These are phyloP conservation scores for Leishmania major DNA, from an alignment of 208 protist genomes.

Conservation along the genomic window DNA sequence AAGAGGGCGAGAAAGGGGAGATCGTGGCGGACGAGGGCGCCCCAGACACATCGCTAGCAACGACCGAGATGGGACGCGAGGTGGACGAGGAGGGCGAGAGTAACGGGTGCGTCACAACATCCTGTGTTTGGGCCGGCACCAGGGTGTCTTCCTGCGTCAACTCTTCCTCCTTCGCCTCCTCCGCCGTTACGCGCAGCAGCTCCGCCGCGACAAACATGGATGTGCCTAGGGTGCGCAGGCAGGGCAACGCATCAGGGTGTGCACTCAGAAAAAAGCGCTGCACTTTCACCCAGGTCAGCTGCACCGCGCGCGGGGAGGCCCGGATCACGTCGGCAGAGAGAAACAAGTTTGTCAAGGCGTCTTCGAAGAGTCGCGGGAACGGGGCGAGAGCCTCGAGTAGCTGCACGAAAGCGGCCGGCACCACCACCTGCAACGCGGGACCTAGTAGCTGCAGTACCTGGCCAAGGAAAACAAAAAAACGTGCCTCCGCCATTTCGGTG, in stretches of 20 bases:
- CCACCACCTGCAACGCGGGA: constrained; percentile 25
- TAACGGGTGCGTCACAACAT: not conserved
- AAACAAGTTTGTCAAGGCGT: constrained; percentile 74
- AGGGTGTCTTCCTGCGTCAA: not conserved
- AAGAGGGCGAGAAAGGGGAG: not conserved
- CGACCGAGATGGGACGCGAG: not conserved
- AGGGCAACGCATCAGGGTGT: constrained; percentile 32
- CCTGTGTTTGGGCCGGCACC: not conserved
- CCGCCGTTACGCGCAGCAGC: constrained; percentile 29
- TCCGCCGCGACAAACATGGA: constrained; percentile 65
- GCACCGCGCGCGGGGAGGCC: constrained; percentile 46
- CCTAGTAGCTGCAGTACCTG: constrained; percentile 67
- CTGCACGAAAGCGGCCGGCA: constrained; percentile 51
- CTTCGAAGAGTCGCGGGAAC: constrained; percentile 58
- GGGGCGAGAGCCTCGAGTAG: constrained; percentile 52
- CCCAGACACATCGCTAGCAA: not conserved
- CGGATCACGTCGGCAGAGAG: constrained; percentile 76
- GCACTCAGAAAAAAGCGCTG: constrained; percentile 45
- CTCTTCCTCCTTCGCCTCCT: constrained; percentile 17
- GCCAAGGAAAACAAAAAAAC: constrained; percentile 71
- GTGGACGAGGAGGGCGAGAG: not conserved
- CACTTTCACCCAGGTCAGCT: constrained; percentile 51
- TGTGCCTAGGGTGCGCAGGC: constrained; percentile 54
- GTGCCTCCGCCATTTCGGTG: constrained; percentile 59
- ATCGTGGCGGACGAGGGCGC: not conserved